Base-by-base conservation (phyloP, 257 asterid genomes). In the Solanum okadae region DNA sequence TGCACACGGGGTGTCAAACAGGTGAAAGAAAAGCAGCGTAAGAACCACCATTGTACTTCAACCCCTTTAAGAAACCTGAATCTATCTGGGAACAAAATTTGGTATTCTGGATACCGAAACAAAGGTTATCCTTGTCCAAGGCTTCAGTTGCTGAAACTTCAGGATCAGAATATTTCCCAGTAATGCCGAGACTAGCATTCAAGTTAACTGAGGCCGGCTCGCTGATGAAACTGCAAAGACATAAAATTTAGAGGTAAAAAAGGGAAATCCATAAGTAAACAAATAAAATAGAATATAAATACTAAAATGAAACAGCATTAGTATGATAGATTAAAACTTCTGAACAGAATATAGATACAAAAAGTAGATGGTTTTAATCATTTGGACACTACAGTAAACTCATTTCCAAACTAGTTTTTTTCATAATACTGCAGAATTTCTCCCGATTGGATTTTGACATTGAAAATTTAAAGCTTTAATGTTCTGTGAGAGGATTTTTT, bases 191-290 rank as follows among this genome's bases (percentile, higher is more conserved):
- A 91, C 97, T 97, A 79, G 91, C 87, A 85, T 97, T 97, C 93
- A 97, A 93, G 88, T 96, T 98, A 76, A 91, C 85, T 38, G 98
- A 95, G 1, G 93, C 87, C 46, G 95, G 89, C 81, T 93, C 96
- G 1, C 96, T 92, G 87, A 86, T 89, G 86, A 97, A 96, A 87
- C 99, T 97, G 97, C 94, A 93, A 65, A 63, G 27, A 34, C 76
- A 86, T 22, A 13, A 40, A 23, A 46, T 81, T 12, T 2, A 5
- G n/a, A 42, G n/a, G 2, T 40, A 33, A 33, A 84, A 27, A 20
- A 31, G 75, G 70, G 56, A 31, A 25, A 27, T 59, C 10, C 44
- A 86, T 44, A 79, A 81, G 83, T 31, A 63, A 85, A 42, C 70
- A 18, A 56, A 34, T 37, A 79, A 13, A 59, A 49, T 15, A 15